Conservation (phyloP, 768 basidiomycete species). For the Scleroderma citrinum region DNA sequence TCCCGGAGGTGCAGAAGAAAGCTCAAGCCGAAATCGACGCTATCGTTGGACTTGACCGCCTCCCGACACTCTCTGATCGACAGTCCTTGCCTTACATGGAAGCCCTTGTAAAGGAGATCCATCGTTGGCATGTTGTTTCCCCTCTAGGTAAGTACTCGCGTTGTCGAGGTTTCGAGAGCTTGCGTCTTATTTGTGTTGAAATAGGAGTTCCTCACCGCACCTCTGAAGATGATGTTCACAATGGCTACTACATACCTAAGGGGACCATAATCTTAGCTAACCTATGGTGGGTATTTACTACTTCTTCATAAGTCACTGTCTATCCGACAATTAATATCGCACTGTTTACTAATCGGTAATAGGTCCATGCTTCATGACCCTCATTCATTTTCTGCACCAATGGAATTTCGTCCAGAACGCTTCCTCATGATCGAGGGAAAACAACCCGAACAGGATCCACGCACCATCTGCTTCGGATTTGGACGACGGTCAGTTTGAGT, state of each 20-base stretch:
- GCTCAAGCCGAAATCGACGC: slow-evolving; percentile 12
- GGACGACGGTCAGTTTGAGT: slow-evolving; percentile 41
- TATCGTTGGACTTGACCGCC: slow-evolving; percentile 5
- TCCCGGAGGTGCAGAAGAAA: slow-evolving; percentile 7
- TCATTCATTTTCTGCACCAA: slow-evolving; percentile 41
- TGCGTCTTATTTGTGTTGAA: too few species aligned
- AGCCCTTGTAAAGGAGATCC: slow-evolving; percentile 17
- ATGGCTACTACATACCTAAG: slow-evolving; percentile 18
- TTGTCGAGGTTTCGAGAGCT: background rate
- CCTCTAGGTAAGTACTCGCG: background rate
- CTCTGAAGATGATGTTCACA: slow-evolving; percentile 11
- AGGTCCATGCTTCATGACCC: slow-evolving; percentile 12
- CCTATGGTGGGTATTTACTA: slow-evolving; percentile 4
- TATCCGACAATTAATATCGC: background rate
- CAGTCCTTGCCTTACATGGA: slow-evolving; percentile 9
- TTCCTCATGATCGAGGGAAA: slow-evolving; percentile 30
- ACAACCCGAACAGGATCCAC: slow-evolving; percentile 45
- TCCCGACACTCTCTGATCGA: slow-evolving; percentile 8
- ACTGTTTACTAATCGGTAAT: background rate
- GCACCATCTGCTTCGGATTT: slow-evolving; percentile 56
- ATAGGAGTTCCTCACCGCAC: slow-evolving; percentile 2
- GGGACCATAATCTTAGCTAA: slow-evolving; percentile 7
- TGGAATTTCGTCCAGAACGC: slow-evolving; percentile 49
- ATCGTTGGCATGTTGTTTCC: background rate
- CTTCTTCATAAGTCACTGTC: too few species aligned